Percentiles rank a stretch among this genome's conserved stretches.
Evolutionary conservation across 441 rosid genomes (phyloP).

Genomic region (Cnidoscolus chayamansa): DNA sequence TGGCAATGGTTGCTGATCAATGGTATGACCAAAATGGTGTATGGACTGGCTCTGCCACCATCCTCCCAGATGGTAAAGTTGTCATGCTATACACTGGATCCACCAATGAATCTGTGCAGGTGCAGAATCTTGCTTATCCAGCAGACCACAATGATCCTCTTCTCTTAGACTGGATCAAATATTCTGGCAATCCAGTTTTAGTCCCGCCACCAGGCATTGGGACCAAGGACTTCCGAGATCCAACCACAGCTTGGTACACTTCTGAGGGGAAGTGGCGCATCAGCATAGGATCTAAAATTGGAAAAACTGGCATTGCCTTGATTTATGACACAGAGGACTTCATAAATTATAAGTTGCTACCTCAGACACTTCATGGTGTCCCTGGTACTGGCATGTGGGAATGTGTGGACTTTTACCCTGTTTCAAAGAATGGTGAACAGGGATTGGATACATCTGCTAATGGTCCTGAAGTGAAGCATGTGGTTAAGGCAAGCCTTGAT

Average conservation of each 20-base stretch:
- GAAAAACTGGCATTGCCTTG: constrained; percentile 50
- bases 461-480: constrained; percentile 68
- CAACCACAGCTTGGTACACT: constrained; percentile 69
- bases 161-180: constrained; percentile 63
- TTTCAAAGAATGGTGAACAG: constrained; percentile 36
- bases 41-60: constrained; percentile 85
- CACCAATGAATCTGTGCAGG: constrained; percentile 51
- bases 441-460: constrained; percentile 74
- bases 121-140: constrained; percentile 75
- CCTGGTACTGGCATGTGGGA: constrained; percentile 90
- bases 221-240: constrained; percentile 62
- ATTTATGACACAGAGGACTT: constrained; percentile 61
- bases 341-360: constrained; percentile 34
- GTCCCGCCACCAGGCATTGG: constrained; percentile 56
- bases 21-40: constrained; percentile 65
- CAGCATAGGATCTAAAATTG: constrained; percentile 51
- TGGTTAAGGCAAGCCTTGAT: constrained; percentile 77
- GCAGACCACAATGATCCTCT: constrained; percentile 61
- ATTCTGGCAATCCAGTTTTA: constrained; percentile 62
- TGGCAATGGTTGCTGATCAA: constrained; percentile 65
- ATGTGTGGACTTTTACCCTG: constrained; percentile 78
- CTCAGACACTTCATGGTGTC: constrained; percentile 49
- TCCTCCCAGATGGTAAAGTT: constrained; percentile 56
- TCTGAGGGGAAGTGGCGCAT: constrained; percentile 62
- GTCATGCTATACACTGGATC: constrained; percentile 77